These are phyloP conservation scores for Calocybe indica DNA, from an alignment of 768 basidiomycete genomes.

Conservation along the genomic window DNA sequence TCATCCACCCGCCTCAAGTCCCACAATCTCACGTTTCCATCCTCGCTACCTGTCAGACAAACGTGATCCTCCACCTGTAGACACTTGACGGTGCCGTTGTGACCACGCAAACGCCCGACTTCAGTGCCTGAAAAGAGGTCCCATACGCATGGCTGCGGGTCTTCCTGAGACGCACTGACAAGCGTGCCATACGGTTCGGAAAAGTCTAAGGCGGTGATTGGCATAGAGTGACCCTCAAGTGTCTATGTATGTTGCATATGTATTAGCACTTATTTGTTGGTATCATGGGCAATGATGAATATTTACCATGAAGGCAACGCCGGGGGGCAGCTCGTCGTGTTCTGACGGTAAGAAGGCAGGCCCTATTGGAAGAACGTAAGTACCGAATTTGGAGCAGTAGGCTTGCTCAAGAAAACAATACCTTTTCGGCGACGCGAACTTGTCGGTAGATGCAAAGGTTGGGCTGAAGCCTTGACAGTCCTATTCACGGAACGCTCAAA, in stretches of 20 bases:
- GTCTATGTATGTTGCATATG: constrained; percentile 45
- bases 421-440: constrained; percentile 72
- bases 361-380: constrained; percentile 35
- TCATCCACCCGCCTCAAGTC: constrained; percentile 82
- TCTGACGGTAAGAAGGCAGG: constrained; percentile 96
- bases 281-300: not conserved
- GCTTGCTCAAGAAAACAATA: constrained; percentile 13
- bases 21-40: constrained; percentile 85
- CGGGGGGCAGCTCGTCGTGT: constrained; percentile 90
- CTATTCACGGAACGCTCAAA: constrained; percentile 50
- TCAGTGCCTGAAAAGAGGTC: constrained; percentile 88
- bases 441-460: constrained; percentile 40
- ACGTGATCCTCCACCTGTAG: constrained; percentile 90
- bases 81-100: constrained; percentile 77
- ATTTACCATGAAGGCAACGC: constrained; percentile 93
- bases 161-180: constrained; percentile 82
- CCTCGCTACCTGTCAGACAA: constrained; percentile 87
- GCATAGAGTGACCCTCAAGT: constrained; percentile 71
- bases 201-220: constrained; percentile 88
- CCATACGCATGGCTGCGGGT: constrained; percentile 88
- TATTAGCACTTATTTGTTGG: not conserved
- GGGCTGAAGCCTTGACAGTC: constrained; percentile 22
- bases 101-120: constrained; percentile 80
- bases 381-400: not conserved
- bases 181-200: constrained; percentile 95